Base-by-base conservation (phyloP, 768 basidiomycete species). In the Lactifluus subvellereus region DNA sequence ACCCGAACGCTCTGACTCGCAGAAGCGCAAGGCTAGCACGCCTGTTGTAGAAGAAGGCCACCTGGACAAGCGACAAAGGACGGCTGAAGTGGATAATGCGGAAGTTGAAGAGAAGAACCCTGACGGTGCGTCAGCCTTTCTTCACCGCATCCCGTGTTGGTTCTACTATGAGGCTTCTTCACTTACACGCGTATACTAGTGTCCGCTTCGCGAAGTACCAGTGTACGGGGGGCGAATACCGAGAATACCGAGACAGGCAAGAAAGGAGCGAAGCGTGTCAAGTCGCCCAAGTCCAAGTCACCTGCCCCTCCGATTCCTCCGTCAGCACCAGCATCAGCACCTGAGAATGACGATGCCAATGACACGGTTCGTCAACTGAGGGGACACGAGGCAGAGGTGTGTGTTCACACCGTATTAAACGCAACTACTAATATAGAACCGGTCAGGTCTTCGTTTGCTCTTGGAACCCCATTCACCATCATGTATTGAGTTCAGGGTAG, bases 371-470 rank as follows among this genome's bases (percentile, higher is more conserved):
- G 64, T 20, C 57, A 68, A 37, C 47, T 72, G 47, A 67, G 62
- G 33, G 83, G 80, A n/a, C 89, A 91, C 67, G 79, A 80, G 62
- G 72, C 43, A 45, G 68, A 70, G 62, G 65, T 69, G 16, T 49
- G 64, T 58, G 22, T 48, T 22, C 22, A 58, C 52, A 38, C 30
- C 4, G 22, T 4, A 14, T 20, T 49, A 53, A 20, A 52, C 52
- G 43, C 53, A 27, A 50, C 33, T 30, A 22, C 37, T 64, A 59
- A 32, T 33, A 22, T 51, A 35, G 32, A 33, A 42, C 33, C 7
- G 11, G 27, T 33, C 40, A 91, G 89, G 88, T 93, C 7, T 93
- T 91, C 59, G 84, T 89, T 6, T 89, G 88, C 59, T 82, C 86
- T 4, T 93, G 88, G 79, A 92, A 89, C 73, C 89, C 91, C 13